Base-by-base conservation (phyloP, 2,329 filamentous ascomycete genomes). In the Lasiodiplodia hormozganensis region DNA sequence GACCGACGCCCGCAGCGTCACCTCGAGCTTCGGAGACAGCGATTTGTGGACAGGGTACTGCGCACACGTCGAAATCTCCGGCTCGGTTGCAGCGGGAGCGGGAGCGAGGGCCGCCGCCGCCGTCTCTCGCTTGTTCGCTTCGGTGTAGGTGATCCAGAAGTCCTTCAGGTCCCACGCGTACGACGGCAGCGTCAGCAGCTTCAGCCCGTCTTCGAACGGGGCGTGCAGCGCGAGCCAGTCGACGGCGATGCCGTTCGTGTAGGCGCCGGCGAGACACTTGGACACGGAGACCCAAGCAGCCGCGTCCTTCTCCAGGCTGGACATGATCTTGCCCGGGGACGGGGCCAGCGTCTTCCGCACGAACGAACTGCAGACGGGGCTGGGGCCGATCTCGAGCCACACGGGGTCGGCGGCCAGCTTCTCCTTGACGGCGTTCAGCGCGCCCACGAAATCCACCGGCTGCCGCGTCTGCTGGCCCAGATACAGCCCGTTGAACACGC, bases 361-460 rank as follows among this genome's bases (percentile, higher is more conserved):
- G 69, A 86, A 86, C 52, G 85, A 85, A 77, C 88, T 34, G 31
- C 31, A 91, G 14, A 93, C 86, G 0, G 90, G 90, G 73, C 92
- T 89, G 43, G 91, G 90, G 18, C 91, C 91, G 71, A 93, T 81
- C 76, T 94, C 91, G 67, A 94, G 81, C 87, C 88, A 93, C 36
- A 89, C 84, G 5, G 89, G 90, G 79, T 89, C 88, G 16, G 85
- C 88, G 16, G 85, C 78, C 69, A 85, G 86, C 18, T 84, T 81
- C 62, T 86, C 82, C 73, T 88, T 85, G 8, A 87, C 89, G 49
- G 83, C 83, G 16, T 86, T 80, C 1, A 94, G 80, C 8, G 88
- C 90, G 57, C 84, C 86, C 69, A 86, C 82, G 79, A 93, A 91
- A 78, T 92, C 85, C 72, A 93, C 91, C 6, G 90, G 83, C 75